These are phyloP conservation scores for Psophocarpus tetragonolobus DNA, from an alignment of 306 rosid species.

Conservation along the genomic window DNA sequence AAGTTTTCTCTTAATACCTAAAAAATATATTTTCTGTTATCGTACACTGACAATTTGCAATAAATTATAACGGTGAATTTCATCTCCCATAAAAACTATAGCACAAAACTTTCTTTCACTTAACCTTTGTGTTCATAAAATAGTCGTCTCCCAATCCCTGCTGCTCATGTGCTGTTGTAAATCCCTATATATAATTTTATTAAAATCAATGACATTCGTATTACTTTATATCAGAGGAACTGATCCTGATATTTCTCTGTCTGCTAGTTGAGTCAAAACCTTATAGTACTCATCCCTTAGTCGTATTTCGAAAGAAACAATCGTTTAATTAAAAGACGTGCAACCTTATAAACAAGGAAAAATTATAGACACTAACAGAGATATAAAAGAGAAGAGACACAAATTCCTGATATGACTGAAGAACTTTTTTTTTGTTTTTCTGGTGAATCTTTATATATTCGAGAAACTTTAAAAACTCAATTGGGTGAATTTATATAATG, in stretches of 20 bases:
- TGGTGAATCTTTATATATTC: too few relatives aligned
- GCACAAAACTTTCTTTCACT: background rate
- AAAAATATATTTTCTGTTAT: too few relatives aligned
- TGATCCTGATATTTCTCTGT: background rate
- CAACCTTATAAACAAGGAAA: background rate
- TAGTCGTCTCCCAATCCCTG: background rate
- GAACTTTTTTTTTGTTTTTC: too few relatives aligned
- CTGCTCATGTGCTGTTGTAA: background rate
- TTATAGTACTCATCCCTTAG: background rate
- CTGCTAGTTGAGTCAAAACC: background rate
- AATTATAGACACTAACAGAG: background rate
- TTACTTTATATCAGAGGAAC: background rate
- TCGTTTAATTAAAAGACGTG: slow-evolving; percentile 3
- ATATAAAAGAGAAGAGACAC: background rate
- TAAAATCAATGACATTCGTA: background rate
- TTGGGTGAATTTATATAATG: background rate
- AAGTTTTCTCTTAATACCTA: background rate
- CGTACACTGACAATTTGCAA: background rate
- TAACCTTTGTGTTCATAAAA: background rate
- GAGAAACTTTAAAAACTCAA: too few relatives aligned
- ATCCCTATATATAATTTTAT: slow-evolving; percentile 7
- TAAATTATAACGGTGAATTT: background rate
- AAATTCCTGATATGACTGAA: background rate
- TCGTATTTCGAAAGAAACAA: slow-evolving; percentile 7
- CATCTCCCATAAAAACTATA: background rate